These are phyloP conservation scores for Colletotrichum lindemuthianum DNA, from an alignment of 2,329 filamentous ascomycete genomes.

Conservation along the genomic window DNA sequence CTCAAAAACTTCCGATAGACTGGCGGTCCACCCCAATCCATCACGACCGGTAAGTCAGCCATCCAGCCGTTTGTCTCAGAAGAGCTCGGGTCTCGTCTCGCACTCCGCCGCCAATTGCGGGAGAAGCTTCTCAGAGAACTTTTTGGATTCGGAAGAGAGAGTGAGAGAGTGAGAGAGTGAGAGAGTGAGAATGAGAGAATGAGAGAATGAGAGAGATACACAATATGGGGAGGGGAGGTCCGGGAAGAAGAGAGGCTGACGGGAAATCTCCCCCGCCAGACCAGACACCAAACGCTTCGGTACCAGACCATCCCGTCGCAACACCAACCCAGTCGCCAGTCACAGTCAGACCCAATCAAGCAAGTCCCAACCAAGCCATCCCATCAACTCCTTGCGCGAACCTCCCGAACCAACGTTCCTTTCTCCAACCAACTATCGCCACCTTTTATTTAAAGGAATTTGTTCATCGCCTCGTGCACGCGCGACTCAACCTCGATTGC, in stretches of 20 bases:
- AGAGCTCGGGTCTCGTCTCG: slow-evolving; percentile 1
- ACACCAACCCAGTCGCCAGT: neutral
- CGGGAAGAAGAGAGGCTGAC: slow-evolving; percentile 30
- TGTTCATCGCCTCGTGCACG: slow-evolving; percentile 7
- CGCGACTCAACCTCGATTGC: neutral
- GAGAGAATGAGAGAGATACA: no score
- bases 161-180: slow-evolving; percentile 16
- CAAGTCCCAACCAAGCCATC: neutral
- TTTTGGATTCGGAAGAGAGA: slow-evolving; percentile 14
- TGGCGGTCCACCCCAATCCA: slow-evolving; percentile 15
- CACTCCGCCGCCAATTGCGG: slow-evolving; percentile 8
- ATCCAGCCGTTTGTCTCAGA: slow-evolving; percentile 15
- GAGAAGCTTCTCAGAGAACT: slow-evolving; percentile 5
- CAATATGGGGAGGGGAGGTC: slow-evolving; percentile 3
- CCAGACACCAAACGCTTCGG: slow-evolving; percentile 8
- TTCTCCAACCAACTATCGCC: slow-evolving; percentile 7
- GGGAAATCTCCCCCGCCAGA: slow-evolving; percentile 23
- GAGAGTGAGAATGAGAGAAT: no score
- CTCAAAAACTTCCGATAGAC: slow-evolving; percentile 19
- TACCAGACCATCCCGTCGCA: slow-evolving; percentile 5
- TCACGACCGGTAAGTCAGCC: slow-evolving; percentile 22
- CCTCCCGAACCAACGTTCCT: slow-evolving; percentile 24
- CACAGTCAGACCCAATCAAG: no score
- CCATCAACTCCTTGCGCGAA: slow-evolving; percentile 11
- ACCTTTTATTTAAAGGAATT: slow-evolving; percentile 17